Percentiles rank a stretch among this genome's conserved stretches.
These are phyloP conservation scores for Sclerotinia borealis DNA, from an alignment of 2,329 filamentous ascomycete species.

Conservation along the genomic window DNA sequence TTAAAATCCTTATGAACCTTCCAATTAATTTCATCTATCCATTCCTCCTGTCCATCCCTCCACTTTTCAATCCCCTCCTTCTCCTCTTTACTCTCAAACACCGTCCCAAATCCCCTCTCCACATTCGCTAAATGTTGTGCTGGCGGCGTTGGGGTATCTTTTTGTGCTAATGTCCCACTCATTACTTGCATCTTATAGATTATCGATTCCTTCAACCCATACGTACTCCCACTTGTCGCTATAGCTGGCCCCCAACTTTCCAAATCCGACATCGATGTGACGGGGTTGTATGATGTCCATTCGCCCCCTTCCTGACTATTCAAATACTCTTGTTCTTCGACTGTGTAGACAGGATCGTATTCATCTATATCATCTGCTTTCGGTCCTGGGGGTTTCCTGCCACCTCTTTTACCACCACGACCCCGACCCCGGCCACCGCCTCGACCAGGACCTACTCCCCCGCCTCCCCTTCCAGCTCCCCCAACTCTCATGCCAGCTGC, in stretches of 20 bases:
- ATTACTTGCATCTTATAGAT: conserved; percentile 26
- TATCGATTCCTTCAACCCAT: conserved; percentile 24
- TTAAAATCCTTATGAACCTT: conserved; percentile 2
- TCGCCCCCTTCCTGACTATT: conserved; percentile 24
- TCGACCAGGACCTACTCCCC: conserved; percentile 17
- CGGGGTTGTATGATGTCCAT: conserved; percentile 23
- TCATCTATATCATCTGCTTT: not conserved
- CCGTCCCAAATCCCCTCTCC: conserved; percentile 19
- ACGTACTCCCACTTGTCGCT: conserved; percentile 18
- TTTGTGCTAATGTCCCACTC: conserved; percentile 19
- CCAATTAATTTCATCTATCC: conserved; percentile 1
- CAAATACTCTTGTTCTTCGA: conserved; percentile 24
- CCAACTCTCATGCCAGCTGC: too few species aligned
- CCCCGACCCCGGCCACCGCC: not conserved
- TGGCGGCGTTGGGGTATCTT: conserved; percentile 13
- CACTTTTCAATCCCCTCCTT: conserved; percentile 8
- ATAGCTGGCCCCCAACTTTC: conserved; percentile 22
- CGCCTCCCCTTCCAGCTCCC: conserved; percentile 19
- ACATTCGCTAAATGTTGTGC: conserved; percentile 20
- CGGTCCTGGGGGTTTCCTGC: conserved; percentile 1
- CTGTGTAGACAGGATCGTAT: conserved; percentile 20
- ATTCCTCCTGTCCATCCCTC: conserved; percentile 3
- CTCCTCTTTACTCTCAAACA: conserved; percentile 27
- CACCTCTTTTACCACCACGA: not conserved
- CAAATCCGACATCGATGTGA: conserved; percentile 23